phyloP scores from a whole-genome alignment of 192 early-diverging fungal species.

The Coemansia sp. region DNA sequence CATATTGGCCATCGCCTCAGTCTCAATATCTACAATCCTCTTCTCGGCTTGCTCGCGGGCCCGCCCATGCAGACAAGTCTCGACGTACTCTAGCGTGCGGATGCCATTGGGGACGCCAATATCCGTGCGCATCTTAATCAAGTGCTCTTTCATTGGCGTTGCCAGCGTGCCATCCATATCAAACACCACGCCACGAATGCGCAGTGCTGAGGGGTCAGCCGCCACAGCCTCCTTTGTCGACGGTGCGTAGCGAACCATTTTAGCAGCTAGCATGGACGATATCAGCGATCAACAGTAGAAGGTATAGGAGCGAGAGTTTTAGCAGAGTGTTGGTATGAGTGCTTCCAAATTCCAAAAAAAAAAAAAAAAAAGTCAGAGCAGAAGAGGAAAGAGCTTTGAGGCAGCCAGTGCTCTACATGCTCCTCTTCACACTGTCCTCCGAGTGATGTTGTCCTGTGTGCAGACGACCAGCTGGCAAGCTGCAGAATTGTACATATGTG shows the following conservation, averaged over 20 bases:
- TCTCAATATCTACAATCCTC: constrained; percentile 48
- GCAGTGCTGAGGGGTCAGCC: constrained; percentile 27
- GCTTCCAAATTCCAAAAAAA: not conserved
- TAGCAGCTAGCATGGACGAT: not conserved
- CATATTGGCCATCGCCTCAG: constrained; percentile 49
- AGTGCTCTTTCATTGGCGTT: constrained; percentile 48
- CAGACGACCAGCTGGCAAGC: constrained; percentile 1
- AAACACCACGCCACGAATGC: constrained; percentile 54
- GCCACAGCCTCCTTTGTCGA: constrained; percentile 34
- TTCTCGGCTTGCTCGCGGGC: constrained; percentile 31
- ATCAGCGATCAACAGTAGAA: not conserved
- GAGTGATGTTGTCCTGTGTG: not conserved
- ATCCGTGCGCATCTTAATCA: constrained; percentile 38
- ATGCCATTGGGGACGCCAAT: constrained; percentile 40
- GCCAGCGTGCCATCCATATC: constrained; percentile 59
- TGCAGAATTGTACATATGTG: not conserved
- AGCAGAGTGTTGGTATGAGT: not conserved
- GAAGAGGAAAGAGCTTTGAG: not conserved
- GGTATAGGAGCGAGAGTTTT: not conserved
- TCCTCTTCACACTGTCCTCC: not conserved
- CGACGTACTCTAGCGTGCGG: constrained; percentile 47
- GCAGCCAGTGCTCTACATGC: not conserved
- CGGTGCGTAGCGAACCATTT: constrained; percentile 40
- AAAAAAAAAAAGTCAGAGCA: not conserved
- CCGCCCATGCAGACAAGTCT: constrained; percentile 33